A percentile compares a stretch with the other conserved stretches of the same genome.
phyloP scores from a whole-genome alignment of 1,139 yeast genomes.

The Suhomyces anneliseae region DNA sequence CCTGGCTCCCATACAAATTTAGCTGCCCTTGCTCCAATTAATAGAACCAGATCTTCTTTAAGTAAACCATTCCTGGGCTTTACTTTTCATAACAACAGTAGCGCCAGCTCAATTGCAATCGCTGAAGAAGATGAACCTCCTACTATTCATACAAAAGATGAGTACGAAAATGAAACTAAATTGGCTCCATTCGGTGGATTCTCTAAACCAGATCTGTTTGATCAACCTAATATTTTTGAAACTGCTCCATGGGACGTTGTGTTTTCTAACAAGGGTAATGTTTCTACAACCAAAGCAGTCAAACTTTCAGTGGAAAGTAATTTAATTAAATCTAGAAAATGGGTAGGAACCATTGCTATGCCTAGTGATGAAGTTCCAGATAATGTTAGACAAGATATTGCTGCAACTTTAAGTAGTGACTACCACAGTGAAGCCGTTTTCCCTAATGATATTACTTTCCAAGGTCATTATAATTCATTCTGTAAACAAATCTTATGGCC shows the following conservation, averaged over 20 bases:
- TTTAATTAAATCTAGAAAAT: constrained; percentile 50
- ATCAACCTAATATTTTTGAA: constrained; percentile 59
- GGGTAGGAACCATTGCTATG: constrained; percentile 92
- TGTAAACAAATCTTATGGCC: constrained; percentile 98
- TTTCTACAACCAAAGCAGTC: constrained; percentile 86
- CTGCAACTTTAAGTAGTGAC: constrained; percentile 42
- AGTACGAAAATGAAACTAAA: constrained; percentile 30
- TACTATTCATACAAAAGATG: constrained; percentile 11
- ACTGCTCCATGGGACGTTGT: constrained; percentile 76
- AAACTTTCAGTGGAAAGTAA: constrained; percentile 54
- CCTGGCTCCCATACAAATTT: constrained; percentile 17
- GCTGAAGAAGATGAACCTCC: constrained; percentile 25
- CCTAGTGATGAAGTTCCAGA: constrained; percentile 81
- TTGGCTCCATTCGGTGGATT: constrained; percentile 79
- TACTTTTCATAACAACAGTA: constrained; percentile 28
- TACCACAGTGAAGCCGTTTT: constrained; percentile 66
- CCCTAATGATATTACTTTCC: constrained; percentile 74
- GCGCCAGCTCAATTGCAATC: constrained; percentile 33
- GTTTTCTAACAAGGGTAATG: constrained; percentile 76
- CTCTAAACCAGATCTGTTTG: constrained; percentile 53
- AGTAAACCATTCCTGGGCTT: constrained; percentile 22
- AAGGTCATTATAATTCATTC: constrained; percentile 86
- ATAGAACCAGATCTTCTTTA: constrained; percentile 20
- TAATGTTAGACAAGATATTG: constrained; percentile 50
- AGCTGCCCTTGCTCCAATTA: constrained; percentile 8